Percentiles rank a stretch among this genome's conserved stretches.
Conservation (phyloP, 1,284 basidiomycete genomes). For the Xanthoconium separans region DNA sequence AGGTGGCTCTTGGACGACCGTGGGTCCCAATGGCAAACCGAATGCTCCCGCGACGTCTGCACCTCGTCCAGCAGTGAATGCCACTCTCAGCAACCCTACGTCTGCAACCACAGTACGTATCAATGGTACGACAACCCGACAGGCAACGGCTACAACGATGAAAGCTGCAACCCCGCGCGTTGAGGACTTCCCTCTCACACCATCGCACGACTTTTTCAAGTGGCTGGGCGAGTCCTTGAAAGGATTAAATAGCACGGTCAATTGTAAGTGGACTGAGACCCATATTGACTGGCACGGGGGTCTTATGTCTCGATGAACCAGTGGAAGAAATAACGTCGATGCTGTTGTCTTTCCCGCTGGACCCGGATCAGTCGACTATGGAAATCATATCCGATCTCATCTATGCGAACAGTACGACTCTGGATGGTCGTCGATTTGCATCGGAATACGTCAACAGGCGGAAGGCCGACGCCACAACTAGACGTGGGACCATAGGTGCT, state of each 20-base stretch:
- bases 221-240: conserved; percentile 90
- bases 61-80: conserved; percentile 37
- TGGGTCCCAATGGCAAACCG: conserved; percentile 76
- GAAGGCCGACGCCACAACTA: conserved; percentile 69
- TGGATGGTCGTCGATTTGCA: conserved; percentile 94
- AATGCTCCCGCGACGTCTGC: conserved; percentile 32
- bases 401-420: conserved; percentile 90
- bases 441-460: conserved; percentile 86
- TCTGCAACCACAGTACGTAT: conserved; percentile 31
- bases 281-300: conserved; percentile 2
- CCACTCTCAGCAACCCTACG: conserved; percentile 22
- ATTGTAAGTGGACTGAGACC: conserved; percentile 51
- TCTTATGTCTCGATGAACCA: conserved; percentile 34
- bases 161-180: conserved; percentile 44
- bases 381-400: conserved; percentile 93
- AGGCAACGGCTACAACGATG: conserved; percentile 33
- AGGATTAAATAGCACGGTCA: conserved; percentile 80
- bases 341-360: conserved; percentile 87
- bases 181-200: conserved; percentile 63
- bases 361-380: conserved; percentile 76
- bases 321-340: conserved; percentile 94
- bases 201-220: conserved; percentile 87
- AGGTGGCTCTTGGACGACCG: conserved; percentile 81
- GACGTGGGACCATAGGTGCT: conserved; percentile 42
- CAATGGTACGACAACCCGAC: conserved; percentile 39